Evolutionary conservation across 2,329 filamentous ascomycete species (phyloP).

Genomic region (Stachybotrys chlorohalonatus): DNA sequence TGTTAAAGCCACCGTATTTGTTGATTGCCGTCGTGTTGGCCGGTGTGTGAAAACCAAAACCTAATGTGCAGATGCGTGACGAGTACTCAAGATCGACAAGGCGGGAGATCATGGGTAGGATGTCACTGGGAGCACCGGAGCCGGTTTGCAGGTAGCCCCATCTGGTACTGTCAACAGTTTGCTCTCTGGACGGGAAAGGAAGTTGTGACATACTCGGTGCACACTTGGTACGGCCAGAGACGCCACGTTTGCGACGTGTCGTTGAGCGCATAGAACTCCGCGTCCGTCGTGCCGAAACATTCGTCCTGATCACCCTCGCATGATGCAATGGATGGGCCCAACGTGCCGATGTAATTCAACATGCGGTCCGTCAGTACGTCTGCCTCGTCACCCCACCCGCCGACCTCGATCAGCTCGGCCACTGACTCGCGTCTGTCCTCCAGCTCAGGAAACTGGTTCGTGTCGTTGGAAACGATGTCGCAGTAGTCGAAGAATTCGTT

Average conservation of each 20-base stretch:
- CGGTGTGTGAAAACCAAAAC: conserved; percentile 59
- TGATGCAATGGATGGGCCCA: conserved; percentile 21
- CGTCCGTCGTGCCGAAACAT: conserved; percentile 15
- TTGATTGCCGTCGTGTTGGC: conserved; percentile 62
- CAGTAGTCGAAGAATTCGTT: conserved; percentile 38
- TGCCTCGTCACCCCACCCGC: conserved; percentile 29
- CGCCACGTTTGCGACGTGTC: conserved; percentile 12
- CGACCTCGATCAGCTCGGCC: conserved; percentile 27
- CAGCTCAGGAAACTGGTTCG: conserved; percentile 31
- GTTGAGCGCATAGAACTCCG: conserved; percentile 20
- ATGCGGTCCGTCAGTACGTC: conserved; percentile 30
- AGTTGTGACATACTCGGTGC: conserved; percentile 35
- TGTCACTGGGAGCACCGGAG: conserved; percentile 53
- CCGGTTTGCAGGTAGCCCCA: conserved; percentile 77
- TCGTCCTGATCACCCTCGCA: conserved; percentile 6
- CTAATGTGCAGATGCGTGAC: conserved; percentile 52
- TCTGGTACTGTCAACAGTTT: conserved; percentile 22
- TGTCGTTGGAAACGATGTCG: conserved; percentile 30
- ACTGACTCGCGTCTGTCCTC: conserved; percentile 24
- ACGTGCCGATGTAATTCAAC: conserved; percentile 43
- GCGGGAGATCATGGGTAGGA: conserved; percentile 64
- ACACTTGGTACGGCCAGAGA: conserved; percentile 43
- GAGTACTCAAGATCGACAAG: conserved; percentile 55
- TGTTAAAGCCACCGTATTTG: conserved; percentile 64
- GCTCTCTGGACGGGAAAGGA: too few species aligned